Conservation (phyloP, 2,329 filamentous ascomycete species). For the Periconia sp. region DNA sequence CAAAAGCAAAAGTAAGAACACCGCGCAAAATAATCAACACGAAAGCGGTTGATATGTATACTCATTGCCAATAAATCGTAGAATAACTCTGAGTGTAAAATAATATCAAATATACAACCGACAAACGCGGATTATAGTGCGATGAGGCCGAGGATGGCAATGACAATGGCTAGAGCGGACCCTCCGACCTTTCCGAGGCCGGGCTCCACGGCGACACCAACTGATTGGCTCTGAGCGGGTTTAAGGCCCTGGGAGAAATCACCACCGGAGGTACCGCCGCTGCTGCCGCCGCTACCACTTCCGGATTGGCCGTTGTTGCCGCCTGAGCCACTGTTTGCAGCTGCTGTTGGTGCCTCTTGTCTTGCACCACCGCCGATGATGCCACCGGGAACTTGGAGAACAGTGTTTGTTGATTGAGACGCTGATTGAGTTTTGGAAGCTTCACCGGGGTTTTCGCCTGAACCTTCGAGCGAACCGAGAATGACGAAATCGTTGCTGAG, state of each 20-base stretch:
- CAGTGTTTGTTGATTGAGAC: slow-evolving; percentile 28
- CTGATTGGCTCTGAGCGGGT: background rate
- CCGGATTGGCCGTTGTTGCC: slow-evolving; percentile 17
- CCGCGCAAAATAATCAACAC: no score
- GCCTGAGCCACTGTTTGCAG: slow-evolving; percentile 6
- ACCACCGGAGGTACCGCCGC: slow-evolving; percentile 11
- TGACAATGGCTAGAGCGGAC: slow-evolving; percentile 34
- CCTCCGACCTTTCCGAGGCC: slow-evolving; percentile 32
- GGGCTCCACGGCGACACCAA: slow-evolving; percentile 24
- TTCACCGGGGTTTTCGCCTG: slow-evolving; percentile 69
- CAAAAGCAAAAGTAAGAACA: no score
- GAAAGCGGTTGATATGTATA: background rate
- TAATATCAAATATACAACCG: slow-evolving; percentile 1
- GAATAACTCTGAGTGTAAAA: no score
- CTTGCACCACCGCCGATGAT: slow-evolving; percentile 53
- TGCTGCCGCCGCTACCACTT: slow-evolving; percentile 5
- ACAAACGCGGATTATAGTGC: slow-evolving; percentile 21
- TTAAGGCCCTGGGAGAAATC: slow-evolving; percentile 14
- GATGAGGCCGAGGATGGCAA: slow-evolving; percentile 34
- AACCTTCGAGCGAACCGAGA: slow-evolving; percentile 77
- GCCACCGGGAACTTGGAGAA: slow-evolving; percentile 59
- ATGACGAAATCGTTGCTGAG: slow-evolving; percentile 75
- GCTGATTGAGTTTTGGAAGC: slow-evolving; percentile 38
- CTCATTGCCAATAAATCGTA: slow-evolving; percentile 5
- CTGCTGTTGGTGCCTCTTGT: slow-evolving; percentile 23